phyloP scores from a whole-genome alignment of 1,284 basidiomycete genomes.

The Sutorius eximius region DNA sequence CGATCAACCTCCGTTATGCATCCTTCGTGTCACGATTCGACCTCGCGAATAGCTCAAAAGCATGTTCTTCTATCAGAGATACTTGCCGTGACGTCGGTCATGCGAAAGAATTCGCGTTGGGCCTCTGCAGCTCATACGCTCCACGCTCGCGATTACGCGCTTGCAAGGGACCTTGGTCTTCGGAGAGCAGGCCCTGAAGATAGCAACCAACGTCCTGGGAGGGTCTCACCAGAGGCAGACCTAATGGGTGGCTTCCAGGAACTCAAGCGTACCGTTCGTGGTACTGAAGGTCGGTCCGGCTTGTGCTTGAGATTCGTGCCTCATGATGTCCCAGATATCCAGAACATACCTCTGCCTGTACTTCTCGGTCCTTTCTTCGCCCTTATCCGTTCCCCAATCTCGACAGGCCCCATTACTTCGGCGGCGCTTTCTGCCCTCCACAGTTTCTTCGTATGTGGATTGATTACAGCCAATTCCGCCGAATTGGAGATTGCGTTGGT shows the following conservation, averaged over 20 bases:
- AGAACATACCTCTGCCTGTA: slow-evolving; percentile 51
- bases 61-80: slow-evolving; percentile 90
- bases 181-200: slow-evolving; percentile 53
- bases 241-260: slow-evolving; percentile 90
- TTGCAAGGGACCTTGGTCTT: slow-evolving; percentile 74
- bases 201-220: slow-evolving; percentile 41
- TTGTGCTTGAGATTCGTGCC: slow-evolving; percentile 9
- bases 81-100: slow-evolving; percentile 88
- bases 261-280: slow-evolving; percentile 75
- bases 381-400: slow-evolving; percentile 88
- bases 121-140: slow-evolving; percentile 66
- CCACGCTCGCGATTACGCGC: slow-evolving; percentile 57
- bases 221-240: slow-evolving; percentile 65
- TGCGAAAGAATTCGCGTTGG: slow-evolving; percentile 97
- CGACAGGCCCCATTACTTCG: slow-evolving; percentile 93
- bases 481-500: slow-evolving; percentile 67
- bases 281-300: slow-evolving; percentile 64
- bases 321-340: slow-evolving; percentile 52
- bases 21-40: slow-evolving; percentile 12
- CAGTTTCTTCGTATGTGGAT: slow-evolving; percentile 77
- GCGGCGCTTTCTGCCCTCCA: slow-evolving; percentile 87
- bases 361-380: slow-evolving; percentile 90
- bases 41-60: slow-evolving; percentile 48
- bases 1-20: slow-evolving; percentile 14
- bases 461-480: slow-evolving; percentile 58